Percentiles rank a stretch among this genome's conserved stretches.
Evolutionary conservation across 257 asterid genomes (phyloP).

Genomic region (Pogostemon cablin): DNA sequence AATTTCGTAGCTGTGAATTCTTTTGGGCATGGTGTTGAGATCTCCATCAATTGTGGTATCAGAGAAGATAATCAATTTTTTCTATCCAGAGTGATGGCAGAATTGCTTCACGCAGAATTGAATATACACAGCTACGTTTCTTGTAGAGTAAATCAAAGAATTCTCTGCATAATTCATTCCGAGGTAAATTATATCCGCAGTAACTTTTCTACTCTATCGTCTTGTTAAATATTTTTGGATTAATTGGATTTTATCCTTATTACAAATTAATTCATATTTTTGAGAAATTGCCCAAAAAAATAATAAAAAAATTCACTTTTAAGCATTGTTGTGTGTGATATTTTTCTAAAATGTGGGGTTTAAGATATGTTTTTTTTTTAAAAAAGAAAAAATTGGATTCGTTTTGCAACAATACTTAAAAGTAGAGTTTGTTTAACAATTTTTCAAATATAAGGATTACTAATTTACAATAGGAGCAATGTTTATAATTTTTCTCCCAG

Average conservation of each 20-base stretch:
- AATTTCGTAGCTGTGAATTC: constrained; percentile 38
- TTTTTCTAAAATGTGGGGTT: no score
- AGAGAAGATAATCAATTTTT: constrained; percentile 8
- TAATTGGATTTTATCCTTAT: background rate
- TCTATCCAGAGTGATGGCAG: constrained; percentile 45
- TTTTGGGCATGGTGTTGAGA: constrained; percentile 45
- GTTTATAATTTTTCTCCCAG: no score
- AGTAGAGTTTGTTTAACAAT: no score
- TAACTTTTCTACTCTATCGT: background rate
- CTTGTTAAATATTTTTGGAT: background rate
- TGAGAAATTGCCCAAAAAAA: background rate
- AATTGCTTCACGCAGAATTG: constrained; percentile 41
- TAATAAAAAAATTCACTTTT: background rate
- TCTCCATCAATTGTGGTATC: constrained; percentile 35
- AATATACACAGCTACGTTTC: constrained; percentile 44
- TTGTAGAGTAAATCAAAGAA: constrained; percentile 38
- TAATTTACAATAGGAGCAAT: no score
- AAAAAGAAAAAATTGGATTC: no score
- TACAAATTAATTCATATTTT: background rate
- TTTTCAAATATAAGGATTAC: no score
- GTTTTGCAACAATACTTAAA: no score
- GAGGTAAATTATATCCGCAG: constrained; percentile 41
- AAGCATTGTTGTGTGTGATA: no score
- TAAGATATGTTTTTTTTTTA: no score
- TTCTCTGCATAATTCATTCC: constrained; percentile 44